A percentile compares a stretch with the other conserved stretches of the same genome.
Evolutionary conservation across 176 grass and related monocot species (phyloP).

Genomic region (Dactylis glomerata): DNA sequence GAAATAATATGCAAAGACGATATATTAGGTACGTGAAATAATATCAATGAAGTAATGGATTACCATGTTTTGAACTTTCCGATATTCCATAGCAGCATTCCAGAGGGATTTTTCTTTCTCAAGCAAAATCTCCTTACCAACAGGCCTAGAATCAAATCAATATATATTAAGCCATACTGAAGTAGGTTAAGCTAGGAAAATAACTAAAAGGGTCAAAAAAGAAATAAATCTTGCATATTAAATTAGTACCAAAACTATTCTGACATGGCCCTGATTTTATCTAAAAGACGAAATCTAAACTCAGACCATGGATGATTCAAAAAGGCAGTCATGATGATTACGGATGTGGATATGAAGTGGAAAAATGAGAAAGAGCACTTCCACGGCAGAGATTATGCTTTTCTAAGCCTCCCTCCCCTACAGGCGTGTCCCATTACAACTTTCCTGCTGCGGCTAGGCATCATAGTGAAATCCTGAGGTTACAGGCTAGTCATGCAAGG

Average conservation of each 20-base stretch:
- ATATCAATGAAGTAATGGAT: background rate
- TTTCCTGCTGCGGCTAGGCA: background rate
- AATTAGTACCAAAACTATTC: background rate
- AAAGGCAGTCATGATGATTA: background rate
- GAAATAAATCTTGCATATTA: background rate
- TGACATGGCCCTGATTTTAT: background rate
- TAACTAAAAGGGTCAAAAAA: background rate
- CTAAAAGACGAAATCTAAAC: background rate
- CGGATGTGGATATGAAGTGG: background rate
- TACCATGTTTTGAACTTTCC: background rate
- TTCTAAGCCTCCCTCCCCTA: background rate
- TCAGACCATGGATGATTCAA: background rate
- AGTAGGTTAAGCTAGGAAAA: background rate
- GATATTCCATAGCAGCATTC: background rate
- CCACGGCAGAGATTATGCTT: background rate
- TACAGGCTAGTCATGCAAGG: background rate
- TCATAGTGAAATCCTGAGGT: background rate
- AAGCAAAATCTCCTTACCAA: background rate
- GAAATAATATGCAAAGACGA: background rate
- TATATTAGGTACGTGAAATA: background rate
- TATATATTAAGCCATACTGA: background rate
- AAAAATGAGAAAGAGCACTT: background rate
- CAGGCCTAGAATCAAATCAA: background rate
- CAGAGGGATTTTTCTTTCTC: background rate
- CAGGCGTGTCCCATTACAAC: background rate